These are phyloP conservation scores for Aureobasidium uvarum DNA, from an alignment of 2,329 filamentous ascomycete species.

Conservation along the genomic window DNA sequence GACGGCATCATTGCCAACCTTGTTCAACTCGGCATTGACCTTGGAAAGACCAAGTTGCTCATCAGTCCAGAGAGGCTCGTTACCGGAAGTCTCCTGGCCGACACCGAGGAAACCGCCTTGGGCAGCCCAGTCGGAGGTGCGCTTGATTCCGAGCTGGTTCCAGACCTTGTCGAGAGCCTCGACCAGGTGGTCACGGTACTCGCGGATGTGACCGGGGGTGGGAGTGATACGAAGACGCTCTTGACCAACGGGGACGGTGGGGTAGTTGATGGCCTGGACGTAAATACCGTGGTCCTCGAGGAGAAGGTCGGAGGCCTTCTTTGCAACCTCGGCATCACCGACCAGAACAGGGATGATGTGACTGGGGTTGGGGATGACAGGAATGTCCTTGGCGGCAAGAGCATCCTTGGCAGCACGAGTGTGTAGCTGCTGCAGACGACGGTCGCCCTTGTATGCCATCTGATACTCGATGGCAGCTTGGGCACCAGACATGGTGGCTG, in stretches of 20 bases:
- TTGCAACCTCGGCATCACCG: conserved; percentile 89
- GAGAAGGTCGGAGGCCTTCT: conserved; percentile 87
- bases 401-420: conserved; percentile 91
- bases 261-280: conserved; percentile 98
- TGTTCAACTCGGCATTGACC: conserved; percentile 60
- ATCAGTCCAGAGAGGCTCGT: conserved; percentile 85
- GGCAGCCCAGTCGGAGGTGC: conserved; percentile 86
- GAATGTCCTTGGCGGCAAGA: conserved; percentile 75
- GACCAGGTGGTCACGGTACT: conserved; percentile 82
- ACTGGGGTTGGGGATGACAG: conserved; percentile 95
- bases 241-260: conserved; percentile 96
- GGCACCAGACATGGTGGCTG: conserved; percentile 95
- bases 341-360: conserved; percentile 95
- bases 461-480: conserved; percentile 92
- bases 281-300: conserved; percentile 90
- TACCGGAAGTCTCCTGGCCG: conserved; percentile 62
- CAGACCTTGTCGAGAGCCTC: conserved; percentile 83
- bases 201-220: conserved; percentile 84
- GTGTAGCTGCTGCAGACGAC: conserved; percentile 90
- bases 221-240: conserved; percentile 95
- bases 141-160: conserved; percentile 83
- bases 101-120: conserved; percentile 95
- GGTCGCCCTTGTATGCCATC: conserved; percentile 77
- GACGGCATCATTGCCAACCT: conserved; percentile 44
- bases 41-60: conserved; percentile 77